These are phyloP conservation scores for Metschnikowia reukaufii DNA, from an alignment of 805 yeast genomes.

Conservation along the genomic window DNA sequence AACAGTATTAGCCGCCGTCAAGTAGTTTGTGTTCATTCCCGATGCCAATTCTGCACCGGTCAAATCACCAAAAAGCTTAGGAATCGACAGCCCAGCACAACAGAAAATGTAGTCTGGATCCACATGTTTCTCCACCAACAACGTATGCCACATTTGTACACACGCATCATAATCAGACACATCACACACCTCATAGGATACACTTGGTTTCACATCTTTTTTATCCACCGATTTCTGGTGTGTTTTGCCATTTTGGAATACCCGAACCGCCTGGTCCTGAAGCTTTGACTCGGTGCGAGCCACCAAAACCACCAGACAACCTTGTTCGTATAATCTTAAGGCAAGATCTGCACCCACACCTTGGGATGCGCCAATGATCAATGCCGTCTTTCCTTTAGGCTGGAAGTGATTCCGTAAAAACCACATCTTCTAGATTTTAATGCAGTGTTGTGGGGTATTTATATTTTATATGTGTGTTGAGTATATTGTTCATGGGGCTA, in stretches of 20 bases:
- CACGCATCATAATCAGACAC: conserved; percentile 56
- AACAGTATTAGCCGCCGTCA: conserved; percentile 66
- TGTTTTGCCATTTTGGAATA: conserved; percentile 22
- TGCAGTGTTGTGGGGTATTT: too few relatives aligned
- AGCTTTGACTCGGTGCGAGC: conserved; percentile 73
- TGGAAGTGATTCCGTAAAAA: conserved; percentile 26
- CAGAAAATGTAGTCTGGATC: conserved; percentile 76
- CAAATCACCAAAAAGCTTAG: conserved; percentile 73
- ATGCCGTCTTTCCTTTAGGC: conserved; percentile 53
- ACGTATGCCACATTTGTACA: conserved; percentile 40
- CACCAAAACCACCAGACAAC: conserved; percentile 69
- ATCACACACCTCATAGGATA: conserved; percentile 58
- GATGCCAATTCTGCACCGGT: conserved; percentile 53
- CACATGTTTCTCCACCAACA: conserved; percentile 21
- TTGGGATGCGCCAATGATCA: conserved; percentile 93
- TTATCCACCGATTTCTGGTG: neutral
- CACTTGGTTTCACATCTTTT: neutral
- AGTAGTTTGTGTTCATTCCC: conserved; percentile 71
- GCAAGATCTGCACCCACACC: conserved; percentile 88
- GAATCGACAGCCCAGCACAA: conserved; percentile 86
- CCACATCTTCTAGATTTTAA: conserved; percentile 20
- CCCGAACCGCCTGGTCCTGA: conserved; percentile 43
- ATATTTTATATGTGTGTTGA: too few relatives aligned
- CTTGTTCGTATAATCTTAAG: conserved; percentile 46
- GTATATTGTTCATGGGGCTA: too few relatives aligned